Base-by-base conservation (phyloP, 257 asterid genomes). In the Leptodermis oblonga region DNA sequence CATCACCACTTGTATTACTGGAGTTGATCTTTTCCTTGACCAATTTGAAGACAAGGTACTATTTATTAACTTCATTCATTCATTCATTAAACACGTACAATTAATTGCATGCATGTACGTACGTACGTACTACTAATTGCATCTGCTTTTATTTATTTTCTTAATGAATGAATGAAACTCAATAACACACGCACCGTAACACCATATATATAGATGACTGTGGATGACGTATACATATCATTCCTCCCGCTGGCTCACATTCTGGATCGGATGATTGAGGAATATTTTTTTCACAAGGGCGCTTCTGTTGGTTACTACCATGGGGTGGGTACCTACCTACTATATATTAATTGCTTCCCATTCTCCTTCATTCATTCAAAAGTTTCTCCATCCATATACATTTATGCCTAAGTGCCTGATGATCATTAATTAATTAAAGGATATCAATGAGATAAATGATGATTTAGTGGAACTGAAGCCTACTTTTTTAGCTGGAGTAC, bases 221-320 rank as follows among this genome's bases (percentile, higher is more conserved):
- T 75, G 69, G 85, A 90, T 63, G 99, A 93, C 74, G 97, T 93
- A 61, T 93, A 93, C 80, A 93, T 93, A 84, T 93, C 99, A 6
- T 93, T 93, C 82, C 84, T 93, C 20, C 99, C 99, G 55, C 96
- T 93, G 36, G 99, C 99, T 70, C 99, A 93, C 86, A 85, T 93
- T 79, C 99, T 93, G 78, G 99, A 93, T 74, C 95, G 96, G 77
- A 86, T 90, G 95, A 93, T 93, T 43, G 99, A 93, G 81, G 99
- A 93, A 77, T 90, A 86, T 79, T 93, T 93, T 88, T 90, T 93
- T 78, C 92, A 82, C 78, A 93, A 88, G 79, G 99, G 97, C 75
- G 99, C 99, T 79, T 86, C 95, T 39, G 96, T 93, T 72, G 99
- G 99, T 80, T 93, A 88, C 82, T 93, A 81, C 76, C 99, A 93